Conservation (phyloP, 805 yeast species). For the Geotrichum ghanense region DNA sequence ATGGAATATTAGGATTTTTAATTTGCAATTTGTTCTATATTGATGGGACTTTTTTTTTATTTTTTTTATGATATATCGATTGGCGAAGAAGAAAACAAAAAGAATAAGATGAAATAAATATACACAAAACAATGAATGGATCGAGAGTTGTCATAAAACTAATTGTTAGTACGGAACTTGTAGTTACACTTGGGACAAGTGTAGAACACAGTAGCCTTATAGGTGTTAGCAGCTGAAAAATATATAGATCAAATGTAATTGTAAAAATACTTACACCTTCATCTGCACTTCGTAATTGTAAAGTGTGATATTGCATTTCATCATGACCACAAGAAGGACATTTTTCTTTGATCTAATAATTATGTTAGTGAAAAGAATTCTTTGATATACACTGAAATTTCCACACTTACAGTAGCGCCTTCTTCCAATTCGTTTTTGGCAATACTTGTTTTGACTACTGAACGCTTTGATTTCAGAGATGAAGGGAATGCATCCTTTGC, state of each 20-base stretch:
- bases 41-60: not conserved
- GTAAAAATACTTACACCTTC: slow-evolving; percentile 51
- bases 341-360: slow-evolving; percentile 63
- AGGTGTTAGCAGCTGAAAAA: not conserved
- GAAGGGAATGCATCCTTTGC: slow-evolving; percentile 94
- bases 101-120: slow-evolving; percentile 5
- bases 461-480: slow-evolving; percentile 61
- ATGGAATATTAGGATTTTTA: not conserved
- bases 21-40: not conserved
- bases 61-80: not conserved
- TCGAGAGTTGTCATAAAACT: no score
- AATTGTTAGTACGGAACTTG: slow-evolving; percentile 90
- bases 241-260: no score
- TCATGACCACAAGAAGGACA: slow-evolving; percentile 99
- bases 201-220: slow-evolving; percentile 81
- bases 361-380: not conserved
- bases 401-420: slow-evolving; percentile 60
- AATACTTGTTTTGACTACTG: slow-evolving; percentile 81
- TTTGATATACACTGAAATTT: not conserved
- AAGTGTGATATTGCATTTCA: slow-evolving; percentile 95
- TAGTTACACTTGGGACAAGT: slow-evolving; percentile 91
- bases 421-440: slow-evolving; percentile 72
- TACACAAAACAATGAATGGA: no score
- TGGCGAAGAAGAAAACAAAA: no score
- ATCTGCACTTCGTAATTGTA: slow-evolving; percentile 95